These are phyloP conservation scores for Eucalyptus erythrocorys DNA, from an alignment of 345 rosid genomes.

Conservation along the genomic window DNA sequence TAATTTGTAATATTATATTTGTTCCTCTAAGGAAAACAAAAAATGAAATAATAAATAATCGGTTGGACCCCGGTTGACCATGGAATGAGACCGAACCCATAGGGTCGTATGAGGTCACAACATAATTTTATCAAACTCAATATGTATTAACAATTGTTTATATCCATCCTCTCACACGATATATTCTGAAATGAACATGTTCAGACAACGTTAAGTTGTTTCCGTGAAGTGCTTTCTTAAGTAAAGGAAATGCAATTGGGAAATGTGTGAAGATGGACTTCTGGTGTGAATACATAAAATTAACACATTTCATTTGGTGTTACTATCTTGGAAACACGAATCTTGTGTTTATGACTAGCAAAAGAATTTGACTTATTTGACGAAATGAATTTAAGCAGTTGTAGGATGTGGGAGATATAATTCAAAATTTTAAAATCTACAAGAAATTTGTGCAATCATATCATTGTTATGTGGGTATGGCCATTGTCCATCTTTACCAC, in stretches of 20 bases:
- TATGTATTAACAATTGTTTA: too few relatives aligned
- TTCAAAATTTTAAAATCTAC: neutral
- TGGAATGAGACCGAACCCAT: too few relatives aligned
- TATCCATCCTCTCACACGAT: too few relatives aligned
- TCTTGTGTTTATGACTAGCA: neutral
- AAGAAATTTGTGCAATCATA: neutral
- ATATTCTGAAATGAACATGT: too few relatives aligned
- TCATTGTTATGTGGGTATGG: neutral
- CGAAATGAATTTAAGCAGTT: neutral
- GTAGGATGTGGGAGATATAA: neutral
- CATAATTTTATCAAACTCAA: too few relatives aligned
- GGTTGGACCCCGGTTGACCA: too few relatives aligned
- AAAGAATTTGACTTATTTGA: neutral
- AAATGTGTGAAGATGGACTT: neutral
- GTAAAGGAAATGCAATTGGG: neutral
- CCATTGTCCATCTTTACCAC: neutral
- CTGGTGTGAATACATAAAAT: neutral
- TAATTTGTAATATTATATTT: too few relatives aligned
- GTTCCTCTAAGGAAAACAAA: too few relatives aligned
- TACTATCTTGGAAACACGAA: neutral
- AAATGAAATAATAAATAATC: too few relatives aligned
- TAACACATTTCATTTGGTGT: neutral
- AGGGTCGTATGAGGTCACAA: too few relatives aligned
- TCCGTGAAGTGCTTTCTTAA: neutral
- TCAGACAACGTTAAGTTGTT: too few relatives aligned